A percentile compares a stretch with the other conserved stretches of the same genome.
phyloP scores from a whole-genome alignment of 1,284 basidiomycete genomes.

The Taiwanofungus camphoratus region DNA sequence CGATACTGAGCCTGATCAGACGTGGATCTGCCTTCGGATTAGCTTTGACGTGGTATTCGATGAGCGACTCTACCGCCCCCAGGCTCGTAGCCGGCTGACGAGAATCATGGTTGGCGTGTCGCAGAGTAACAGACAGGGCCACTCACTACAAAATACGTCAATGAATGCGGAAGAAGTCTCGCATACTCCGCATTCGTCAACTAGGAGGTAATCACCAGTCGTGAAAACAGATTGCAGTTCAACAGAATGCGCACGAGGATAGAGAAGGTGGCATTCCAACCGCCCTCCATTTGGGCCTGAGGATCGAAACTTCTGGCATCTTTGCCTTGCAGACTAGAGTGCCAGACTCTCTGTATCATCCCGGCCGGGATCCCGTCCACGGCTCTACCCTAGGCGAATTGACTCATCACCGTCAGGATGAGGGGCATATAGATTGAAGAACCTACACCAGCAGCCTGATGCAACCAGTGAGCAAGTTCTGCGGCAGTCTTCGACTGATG shows the following conservation, averaged over 20 bases:
- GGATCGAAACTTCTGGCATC: constrained; percentile 68
- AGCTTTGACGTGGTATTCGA: constrained; percentile 68
- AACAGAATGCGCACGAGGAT: constrained; percentile 43
- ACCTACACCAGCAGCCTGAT: constrained; percentile 23
- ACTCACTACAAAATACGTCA: constrained; percentile 73
- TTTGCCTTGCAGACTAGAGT: constrained; percentile 73
- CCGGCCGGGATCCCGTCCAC: constrained; percentile 58
- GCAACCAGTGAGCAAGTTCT: constrained; percentile 72
- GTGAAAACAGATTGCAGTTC: constrained; percentile 16
- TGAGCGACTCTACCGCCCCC: constrained; percentile 87
- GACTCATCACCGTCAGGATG: no score
- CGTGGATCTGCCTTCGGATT: constrained; percentile 67
- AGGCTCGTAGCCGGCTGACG: constrained; percentile 80
- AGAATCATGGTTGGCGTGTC: constrained; percentile 2
- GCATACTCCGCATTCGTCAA: constrained; percentile 48
- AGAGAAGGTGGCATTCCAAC: constrained; percentile 78
- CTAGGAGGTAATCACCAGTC: constrained; percentile 32
- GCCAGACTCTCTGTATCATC: constrained; percentile 64
- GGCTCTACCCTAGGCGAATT: constrained; percentile 30
- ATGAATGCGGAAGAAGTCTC: constrained; percentile 50
- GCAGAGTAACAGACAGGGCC: neutral
- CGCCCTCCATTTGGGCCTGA: constrained; percentile 73
- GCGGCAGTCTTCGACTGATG: constrained; percentile 76
- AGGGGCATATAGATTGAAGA: neutral
- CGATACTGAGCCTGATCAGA: constrained; percentile 71